Percentiles rank a stretch among this genome's conserved stretches.
Conservation (phyloP, 192 early-diverging fungal species). For the Coemansia sp. region DNA sequence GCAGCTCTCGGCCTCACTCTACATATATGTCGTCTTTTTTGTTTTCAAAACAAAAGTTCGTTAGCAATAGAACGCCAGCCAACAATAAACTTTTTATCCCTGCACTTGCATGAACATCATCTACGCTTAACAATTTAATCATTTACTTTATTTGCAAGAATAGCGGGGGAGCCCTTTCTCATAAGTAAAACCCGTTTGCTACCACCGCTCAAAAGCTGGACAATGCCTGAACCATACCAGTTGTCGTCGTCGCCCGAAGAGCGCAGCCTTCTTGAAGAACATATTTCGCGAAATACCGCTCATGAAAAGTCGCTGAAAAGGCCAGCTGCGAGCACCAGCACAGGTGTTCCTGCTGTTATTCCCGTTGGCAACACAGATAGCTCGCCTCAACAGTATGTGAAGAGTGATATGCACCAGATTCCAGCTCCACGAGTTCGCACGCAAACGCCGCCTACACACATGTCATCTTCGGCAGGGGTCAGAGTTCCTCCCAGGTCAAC, state of each 20-base stretch:
- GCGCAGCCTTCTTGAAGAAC: slow-evolving; percentile 6
- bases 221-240: slow-evolving; percentile 10
- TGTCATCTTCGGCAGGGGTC: neutral
- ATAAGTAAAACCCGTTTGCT: slow-evolving; percentile 2
- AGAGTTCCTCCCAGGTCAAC: neutral
- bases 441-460: neutral
- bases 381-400: neutral
- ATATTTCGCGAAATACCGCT: neutral
- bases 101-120: too few relatives aligned
- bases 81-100: too few relatives aligned
- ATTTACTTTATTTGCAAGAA: too few relatives aligned
- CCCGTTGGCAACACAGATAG: neutral
- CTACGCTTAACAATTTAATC: too few relatives aligned
- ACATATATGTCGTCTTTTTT: too few relatives aligned
- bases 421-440: neutral
- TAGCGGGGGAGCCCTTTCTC: too few relatives aligned
- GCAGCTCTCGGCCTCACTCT: too few relatives aligned
- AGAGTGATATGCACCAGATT: neutral
- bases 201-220: neutral
- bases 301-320: neutral
- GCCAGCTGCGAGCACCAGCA: neutral
- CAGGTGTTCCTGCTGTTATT: neutral
- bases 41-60: too few relatives aligned
- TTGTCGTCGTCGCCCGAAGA: slow-evolving; percentile 11
- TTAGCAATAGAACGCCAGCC: too few relatives aligned